These are phyloP conservation scores for Globisporangium viniferum DNA, from an alignment of 352 stramenopile species.

Conservation along the genomic window DNA sequence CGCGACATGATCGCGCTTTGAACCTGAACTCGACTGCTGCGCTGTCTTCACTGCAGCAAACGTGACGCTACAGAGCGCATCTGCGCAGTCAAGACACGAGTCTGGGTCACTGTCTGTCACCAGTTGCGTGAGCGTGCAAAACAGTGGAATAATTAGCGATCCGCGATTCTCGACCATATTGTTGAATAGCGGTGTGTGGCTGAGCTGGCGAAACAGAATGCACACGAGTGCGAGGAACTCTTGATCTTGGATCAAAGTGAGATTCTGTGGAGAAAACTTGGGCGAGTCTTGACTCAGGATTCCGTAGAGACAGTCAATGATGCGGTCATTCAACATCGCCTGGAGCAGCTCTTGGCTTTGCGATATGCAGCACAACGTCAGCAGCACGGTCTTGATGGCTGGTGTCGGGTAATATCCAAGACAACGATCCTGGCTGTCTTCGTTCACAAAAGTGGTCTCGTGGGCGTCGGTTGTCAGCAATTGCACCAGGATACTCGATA, in stretches of 20 bases:
- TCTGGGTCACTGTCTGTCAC: slow-evolving; percentile 27
- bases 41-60: slow-evolving; percentile 24
- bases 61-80: slow-evolving; percentile 55
- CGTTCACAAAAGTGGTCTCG: neutral
- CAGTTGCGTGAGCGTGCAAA: slow-evolving; percentile 39
- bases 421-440: neutral
- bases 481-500: slow-evolving; percentile 31
- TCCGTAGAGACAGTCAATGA: slow-evolving; percentile 38
- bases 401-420: slow-evolving; percentile 12
- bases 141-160: slow-evolving; percentile 34
- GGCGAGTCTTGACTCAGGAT: slow-evolving; percentile 21
- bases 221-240: slow-evolving; percentile 49
- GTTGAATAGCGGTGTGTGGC: slow-evolving; percentile 32
- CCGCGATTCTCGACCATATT: slow-evolving; percentile 14
- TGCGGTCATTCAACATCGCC: slow-evolving; percentile 43
- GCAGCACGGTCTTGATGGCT: slow-evolving; percentile 42
- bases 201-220: slow-evolving; percentile 59
- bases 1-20: neutral
- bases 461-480: slow-evolving; percentile 24
- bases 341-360: slow-evolving; percentile 34
- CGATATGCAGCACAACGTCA: slow-evolving; percentile 61
- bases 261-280: neutral
- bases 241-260: slow-evolving; percentile 13
- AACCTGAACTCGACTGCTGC: neutral
- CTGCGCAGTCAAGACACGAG: slow-evolving; percentile 59